Base-by-base conservation (phyloP, 2,329 filamentous ascomycete species). In the Penicillium janthinellum region DNA sequence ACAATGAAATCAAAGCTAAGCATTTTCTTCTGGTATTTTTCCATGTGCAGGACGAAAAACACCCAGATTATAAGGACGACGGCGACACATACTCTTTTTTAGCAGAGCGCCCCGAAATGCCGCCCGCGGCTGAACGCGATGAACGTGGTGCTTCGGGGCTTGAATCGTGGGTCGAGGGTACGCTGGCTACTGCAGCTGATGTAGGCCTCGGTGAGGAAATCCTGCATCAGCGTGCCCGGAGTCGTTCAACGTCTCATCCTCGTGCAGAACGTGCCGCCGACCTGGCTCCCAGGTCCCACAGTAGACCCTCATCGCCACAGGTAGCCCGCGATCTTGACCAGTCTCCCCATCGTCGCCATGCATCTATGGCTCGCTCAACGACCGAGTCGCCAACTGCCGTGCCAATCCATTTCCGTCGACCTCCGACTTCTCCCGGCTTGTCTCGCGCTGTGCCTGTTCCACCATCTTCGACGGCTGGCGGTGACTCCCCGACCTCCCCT, bases 1-100 rank as follows among this genome's bases (percentile, higher is more conserved):
- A 54, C 66, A 67, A 69, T 66, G 62, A 64, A 63, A 63, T 65
- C 63, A 69, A 52, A 73, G 71, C 73, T 76, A 72, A 71, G 63
- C 57, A 64, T 66, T 63, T 61, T 63, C 57, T 57, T 66, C 28
- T 67, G 62, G 63, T 66, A 61, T 67, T 65, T 62, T 58, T 70
- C 64, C 67, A 68, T 64, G 67, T 74, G 69, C 69, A 77, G 75
- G 73, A 72, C 63, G 69, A 62, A 59, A 64, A 65, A 62, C 49
- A 51, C 62, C 67, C 68, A 44, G 70, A 76, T 64, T 73, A 78
- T 71, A 71, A 76, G 70, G 61, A 72, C 62, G 65, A 77, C 57
- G 55, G 74, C 59, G 71, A 77, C 54, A 71, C 81, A 78, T 82
- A 84, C 86, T 82, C 84, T 87, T 87, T 87, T 87, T 86, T 87